phyloP scores from a whole-genome alignment of 306 rosid genomes.

The Castanea crenata region DNA sequence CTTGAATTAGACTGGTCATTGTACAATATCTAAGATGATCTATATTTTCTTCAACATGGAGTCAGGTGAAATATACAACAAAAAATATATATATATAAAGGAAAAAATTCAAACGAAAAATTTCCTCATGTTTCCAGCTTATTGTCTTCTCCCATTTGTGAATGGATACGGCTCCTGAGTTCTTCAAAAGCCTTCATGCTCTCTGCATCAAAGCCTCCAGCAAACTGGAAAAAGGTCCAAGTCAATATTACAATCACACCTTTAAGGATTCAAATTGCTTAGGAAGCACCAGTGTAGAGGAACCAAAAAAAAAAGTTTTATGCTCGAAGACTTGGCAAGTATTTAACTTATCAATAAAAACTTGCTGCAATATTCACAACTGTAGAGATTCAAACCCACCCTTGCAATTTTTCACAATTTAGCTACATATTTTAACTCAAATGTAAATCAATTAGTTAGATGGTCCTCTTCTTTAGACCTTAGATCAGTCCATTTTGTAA shows the following conservation, averaged over 20 bases:
- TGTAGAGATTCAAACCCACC: neutral
- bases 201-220: slow-evolving; percentile 91
- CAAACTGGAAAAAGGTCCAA: slow-evolving; percentile 61
- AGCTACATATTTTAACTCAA: neutral
- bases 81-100: slow-evolving; percentile 12
- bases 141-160: slow-evolving; percentile 48
- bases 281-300: neutral
- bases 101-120: neutral
- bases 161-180: slow-evolving; percentile 61
- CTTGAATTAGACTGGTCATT: slow-evolving; percentile 8
- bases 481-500: neutral
- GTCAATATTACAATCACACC: slow-evolving; percentile 6
- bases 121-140: slow-evolving; percentile 41
- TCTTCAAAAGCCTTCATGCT: slow-evolving; percentile 98
- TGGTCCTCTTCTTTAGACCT: neutral
- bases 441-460: neutral
- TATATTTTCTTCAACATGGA: neutral
- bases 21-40: slow-evolving; percentile 26
- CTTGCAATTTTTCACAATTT: neutral
- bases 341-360: no score
- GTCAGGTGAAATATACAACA: slow-evolving; percentile 38
- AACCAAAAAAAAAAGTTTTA: neutral
- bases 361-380: no score
- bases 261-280: neutral
- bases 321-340: no score